phyloP scores from a whole-genome alignment of 192 early-diverging fungal species.

The Spizellomyces sp. region DNA sequence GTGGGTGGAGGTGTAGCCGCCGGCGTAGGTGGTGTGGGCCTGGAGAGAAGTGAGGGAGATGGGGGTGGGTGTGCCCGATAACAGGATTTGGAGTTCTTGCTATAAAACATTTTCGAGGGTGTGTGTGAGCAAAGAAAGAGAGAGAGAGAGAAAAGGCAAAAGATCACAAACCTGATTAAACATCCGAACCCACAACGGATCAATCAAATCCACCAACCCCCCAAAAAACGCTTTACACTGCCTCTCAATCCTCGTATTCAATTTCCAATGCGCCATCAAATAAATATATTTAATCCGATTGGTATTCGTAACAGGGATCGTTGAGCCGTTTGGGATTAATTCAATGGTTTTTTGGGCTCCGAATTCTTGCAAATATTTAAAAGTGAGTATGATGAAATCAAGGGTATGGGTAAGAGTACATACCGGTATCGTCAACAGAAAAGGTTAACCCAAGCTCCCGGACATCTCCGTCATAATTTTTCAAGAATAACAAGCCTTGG shows the following conservation, averaged over 20 bases:
- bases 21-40: constrained; percentile 73
- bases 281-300: constrained; percentile 90
- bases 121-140: neutral
- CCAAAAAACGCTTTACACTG: constrained; percentile 83
- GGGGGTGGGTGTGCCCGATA: constrained; percentile 72
- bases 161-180: constrained; percentile 82
- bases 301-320: constrained; percentile 77
- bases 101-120: constrained; percentile 31
- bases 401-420: constrained; percentile 26
- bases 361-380: no score
- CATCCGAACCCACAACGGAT: constrained; percentile 86
- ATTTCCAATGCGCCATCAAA: constrained; percentile 81
- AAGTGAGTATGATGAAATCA: neutral
- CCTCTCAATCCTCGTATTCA: constrained; percentile 76
- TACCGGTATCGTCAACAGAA: constrained; percentile 43
- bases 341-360: constrained; percentile 50
- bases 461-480: constrained; percentile 47
- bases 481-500: constrained; percentile 49
- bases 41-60: constrained; percentile 81
- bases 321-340: constrained; percentile 75
- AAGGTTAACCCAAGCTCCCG: constrained; percentile 54
- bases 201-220: constrained; percentile 83
- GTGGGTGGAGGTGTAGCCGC: constrained; percentile 70
- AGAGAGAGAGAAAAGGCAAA: neutral
- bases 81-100: constrained; percentile 85